A percentile compares a stretch with the other conserved stretches of the same genome.
Conservation (phyloP, 2,329 filamentous ascomycete genomes). For the Penicillium sp. region DNA sequence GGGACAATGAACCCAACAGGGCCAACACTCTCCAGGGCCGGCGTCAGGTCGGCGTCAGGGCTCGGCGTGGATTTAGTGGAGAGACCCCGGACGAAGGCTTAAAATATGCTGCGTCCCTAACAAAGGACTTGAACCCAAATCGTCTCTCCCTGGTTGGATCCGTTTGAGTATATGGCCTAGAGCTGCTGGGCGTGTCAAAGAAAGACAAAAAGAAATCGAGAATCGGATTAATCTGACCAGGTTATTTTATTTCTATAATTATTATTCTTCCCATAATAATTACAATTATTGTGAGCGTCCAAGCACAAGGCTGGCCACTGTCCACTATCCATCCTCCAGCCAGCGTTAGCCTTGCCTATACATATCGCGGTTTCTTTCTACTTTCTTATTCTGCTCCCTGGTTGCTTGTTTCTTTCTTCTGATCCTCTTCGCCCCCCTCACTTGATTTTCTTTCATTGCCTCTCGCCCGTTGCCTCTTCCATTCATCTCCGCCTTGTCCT, state of each 20-base stretch:
- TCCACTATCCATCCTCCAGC: neutral
- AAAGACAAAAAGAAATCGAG: constrained; percentile 8
- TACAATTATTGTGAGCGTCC: constrained; percentile 7
- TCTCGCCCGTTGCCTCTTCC: constrained; percentile 22
- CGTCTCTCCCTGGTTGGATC: constrained; percentile 22
- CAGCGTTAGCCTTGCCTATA: constrained; percentile 1
- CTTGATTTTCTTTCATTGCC: constrained; percentile 21
- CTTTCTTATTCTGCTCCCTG: constrained; percentile 16
- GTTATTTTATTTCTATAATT: constrained; percentile 16
- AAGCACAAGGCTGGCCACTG: constrained; percentile 4
- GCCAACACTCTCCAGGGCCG: neutral
- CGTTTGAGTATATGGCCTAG: constrained; percentile 8
- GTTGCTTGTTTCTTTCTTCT: constrained; percentile 20
- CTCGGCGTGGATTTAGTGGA: neutral
- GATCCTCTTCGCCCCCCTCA: constrained; percentile 15
- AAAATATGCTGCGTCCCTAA: constrained; percentile 25
- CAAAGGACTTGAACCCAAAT: constrained; percentile 28
- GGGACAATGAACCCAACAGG: constrained; percentile 6
- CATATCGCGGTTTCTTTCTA: constrained; percentile 9
- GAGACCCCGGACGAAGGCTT: neutral
- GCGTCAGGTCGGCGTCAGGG: neutral
- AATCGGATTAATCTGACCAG: constrained; percentile 16
- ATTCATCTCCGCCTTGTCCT: constrained; percentile 8
- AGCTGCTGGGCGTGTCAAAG: neutral
- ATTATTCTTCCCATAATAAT: constrained; percentile 12